A percentile compares a stretch with the other conserved stretches of the same genome.
Conservation (phyloP, 2,329 filamentous ascomycete genomes). For the Aureobasidium pullulans region DNA sequence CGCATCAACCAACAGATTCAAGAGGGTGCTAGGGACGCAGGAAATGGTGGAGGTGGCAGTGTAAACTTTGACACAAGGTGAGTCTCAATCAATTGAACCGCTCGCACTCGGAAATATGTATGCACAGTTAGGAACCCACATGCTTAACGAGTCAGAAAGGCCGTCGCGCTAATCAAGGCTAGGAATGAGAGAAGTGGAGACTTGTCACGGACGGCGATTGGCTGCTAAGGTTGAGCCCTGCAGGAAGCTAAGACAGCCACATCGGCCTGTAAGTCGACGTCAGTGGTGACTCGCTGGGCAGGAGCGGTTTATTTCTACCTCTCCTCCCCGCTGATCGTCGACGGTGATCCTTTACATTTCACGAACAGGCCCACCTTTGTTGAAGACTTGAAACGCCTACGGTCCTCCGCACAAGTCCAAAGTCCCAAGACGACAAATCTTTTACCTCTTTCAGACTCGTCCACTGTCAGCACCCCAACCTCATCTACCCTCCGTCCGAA, state of each 20-base stretch:
- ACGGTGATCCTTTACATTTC: conserved; percentile 7
- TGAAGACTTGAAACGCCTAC: conserved; percentile 12
- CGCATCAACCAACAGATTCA: not conserved
- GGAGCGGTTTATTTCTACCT: conserved; percentile 13
- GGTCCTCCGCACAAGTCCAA: conserved; percentile 1
- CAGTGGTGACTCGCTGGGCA: conserved; percentile 6
- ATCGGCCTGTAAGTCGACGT: conserved; percentile 12
- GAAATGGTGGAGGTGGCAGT: conserved; percentile 10
- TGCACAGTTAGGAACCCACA: not conserved
- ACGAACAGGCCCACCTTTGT: conserved; percentile 12
- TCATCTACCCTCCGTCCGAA: conserved; percentile 9
- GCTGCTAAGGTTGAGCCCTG: conserved; percentile 8
- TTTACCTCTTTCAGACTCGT: conserved; percentile 10
- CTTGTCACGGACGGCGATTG: conserved; percentile 1
- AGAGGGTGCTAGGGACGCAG: not conserved
- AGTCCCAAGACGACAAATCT: conserved; percentile 3
- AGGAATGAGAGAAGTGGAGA: conserved; percentile 6
- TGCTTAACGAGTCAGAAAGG: conserved; percentile 4
- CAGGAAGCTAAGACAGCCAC: conserved; percentile 9
- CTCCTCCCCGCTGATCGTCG: conserved; percentile 14
- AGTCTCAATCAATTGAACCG: conserved; percentile 9
- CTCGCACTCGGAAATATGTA: not conserved
- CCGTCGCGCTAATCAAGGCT: conserved; percentile 3
- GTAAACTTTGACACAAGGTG: conserved; percentile 12
- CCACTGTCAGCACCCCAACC: conserved; percentile 2